A percentile compares a stretch with the other conserved stretches of the same genome.
Evolutionary conservation across 139 green algal genomes (phyloP).

Genomic region (Edaphochlamys debaryana): DNA sequence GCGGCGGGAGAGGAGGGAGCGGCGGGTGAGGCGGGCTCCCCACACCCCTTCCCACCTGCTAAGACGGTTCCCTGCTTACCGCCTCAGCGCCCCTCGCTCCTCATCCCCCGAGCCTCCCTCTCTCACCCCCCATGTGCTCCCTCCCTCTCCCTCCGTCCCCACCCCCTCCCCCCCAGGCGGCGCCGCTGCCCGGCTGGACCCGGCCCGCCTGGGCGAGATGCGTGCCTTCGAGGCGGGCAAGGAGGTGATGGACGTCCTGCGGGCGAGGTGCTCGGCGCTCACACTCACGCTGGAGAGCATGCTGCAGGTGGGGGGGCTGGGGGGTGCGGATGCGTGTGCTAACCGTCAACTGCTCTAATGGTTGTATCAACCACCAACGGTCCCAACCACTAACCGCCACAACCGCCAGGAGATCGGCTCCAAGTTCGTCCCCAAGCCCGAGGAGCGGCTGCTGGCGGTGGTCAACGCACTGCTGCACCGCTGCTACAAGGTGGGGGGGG

Average conservation of each 20-base stretch:
- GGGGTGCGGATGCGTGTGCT: too few species aligned
- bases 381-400: too few species aligned
- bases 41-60: too few species aligned
- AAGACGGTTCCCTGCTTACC: too few species aligned
- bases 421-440: slow-evolving; percentile 84
- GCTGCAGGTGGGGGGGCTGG: slow-evolving; percentile 45
- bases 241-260: slow-evolving; percentile 83
- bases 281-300: slow-evolving; percentile 61
- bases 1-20: not conserved
- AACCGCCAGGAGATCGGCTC: slow-evolving; percentile 69
- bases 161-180: not conserved
- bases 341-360: too few species aligned
- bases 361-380: too few species aligned
- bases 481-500: slow-evolving; percentile 92
- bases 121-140: too few species aligned
- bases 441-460: slow-evolving; percentile 95
- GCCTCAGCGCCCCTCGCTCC: too few species aligned
- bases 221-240: slow-evolving; percentile 67
- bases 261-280: slow-evolving; percentile 60
- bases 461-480: slow-evolving; percentile 93
- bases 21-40: too few species aligned
- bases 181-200: slow-evolving; percentile 11
- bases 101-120: too few species aligned
- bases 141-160: too few species aligned
- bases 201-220: slow-evolving; percentile 35